These are phyloP conservation scores for Solanum commersonii DNA, from an alignment of 257 asterid species.

Conservation along the genomic window DNA sequence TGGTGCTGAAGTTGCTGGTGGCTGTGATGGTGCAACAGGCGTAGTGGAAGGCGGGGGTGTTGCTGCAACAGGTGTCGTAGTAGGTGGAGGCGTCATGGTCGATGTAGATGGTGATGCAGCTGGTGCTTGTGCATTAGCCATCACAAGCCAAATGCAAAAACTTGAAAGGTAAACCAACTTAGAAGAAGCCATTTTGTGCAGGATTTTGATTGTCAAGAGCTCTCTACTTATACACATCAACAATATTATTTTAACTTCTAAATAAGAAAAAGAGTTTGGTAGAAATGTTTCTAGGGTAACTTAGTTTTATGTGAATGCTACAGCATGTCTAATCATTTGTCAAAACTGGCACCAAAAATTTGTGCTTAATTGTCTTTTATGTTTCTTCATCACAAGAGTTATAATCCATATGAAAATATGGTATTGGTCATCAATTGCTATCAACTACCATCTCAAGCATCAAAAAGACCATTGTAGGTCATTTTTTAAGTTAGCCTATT, in stretches of 20 bases:
- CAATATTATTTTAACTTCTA: neutral
- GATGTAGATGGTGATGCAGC: constrained; percentile 62
- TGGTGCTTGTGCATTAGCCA: constrained; percentile 71
- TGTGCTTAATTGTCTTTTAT: neutral
- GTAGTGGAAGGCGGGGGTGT: neutral
- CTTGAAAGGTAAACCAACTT: constrained; percentile 30
- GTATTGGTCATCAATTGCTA: constrained; percentile 19
- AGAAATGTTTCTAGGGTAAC: constrained; percentile 21
- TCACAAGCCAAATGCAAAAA: constrained; percentile 38
- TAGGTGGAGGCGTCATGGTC: constrained; percentile 20
- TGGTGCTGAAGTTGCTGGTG: constrained; percentile 27
- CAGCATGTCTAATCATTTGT: constrained; percentile 7
- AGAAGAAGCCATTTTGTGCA: constrained; percentile 42
- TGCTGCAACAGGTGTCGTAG: constrained; percentile 18
- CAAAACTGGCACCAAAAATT: neutral
- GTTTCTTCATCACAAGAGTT: neutral
- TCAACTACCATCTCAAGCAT: constrained; percentile 3
- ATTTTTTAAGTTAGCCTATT: neutral
- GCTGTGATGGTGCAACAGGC: constrained; percentile 21
- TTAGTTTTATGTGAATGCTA: constrained; percentile 24
- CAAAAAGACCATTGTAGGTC: neutral
- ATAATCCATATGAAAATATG: neutral
- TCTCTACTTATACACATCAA: constrained; percentile 20
- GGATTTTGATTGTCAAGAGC: constrained; percentile 17
- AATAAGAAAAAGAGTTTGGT: constrained; percentile 32